Evolutionary conservation across 2,329 filamentous ascomycete species (phyloP).

Genomic region (Proliferodiscus dingleyae): DNA sequence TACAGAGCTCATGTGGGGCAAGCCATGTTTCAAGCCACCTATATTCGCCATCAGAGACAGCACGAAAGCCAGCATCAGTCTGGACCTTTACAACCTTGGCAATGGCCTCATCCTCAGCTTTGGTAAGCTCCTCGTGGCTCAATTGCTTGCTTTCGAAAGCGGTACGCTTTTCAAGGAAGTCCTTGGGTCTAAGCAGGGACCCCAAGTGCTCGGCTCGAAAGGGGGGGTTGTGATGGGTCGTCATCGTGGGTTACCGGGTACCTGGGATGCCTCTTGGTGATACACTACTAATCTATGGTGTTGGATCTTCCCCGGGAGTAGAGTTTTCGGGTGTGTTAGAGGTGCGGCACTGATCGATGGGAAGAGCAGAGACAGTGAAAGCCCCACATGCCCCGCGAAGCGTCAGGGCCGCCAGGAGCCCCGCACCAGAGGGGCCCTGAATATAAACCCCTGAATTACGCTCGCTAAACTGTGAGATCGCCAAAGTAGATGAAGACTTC

Average conservation of each 20-base stretch:
- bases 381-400: not conserved
- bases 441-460: not conserved
- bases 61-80: conserved; percentile 50
- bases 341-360: not conserved
- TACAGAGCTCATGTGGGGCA: not conserved
- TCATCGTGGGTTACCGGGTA: not conserved
- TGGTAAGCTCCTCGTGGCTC: conserved; percentile 37
- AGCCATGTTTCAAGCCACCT: conserved; percentile 11
- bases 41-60: conserved; percentile 57
- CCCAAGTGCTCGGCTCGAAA: conserved; percentile 63
- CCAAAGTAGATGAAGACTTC: not conserved
- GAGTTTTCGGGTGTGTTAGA: not conserved
- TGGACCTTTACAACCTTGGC: conserved; percentile 55
- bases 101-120: conserved; percentile 53
- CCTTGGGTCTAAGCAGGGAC: conserved; percentile 55
- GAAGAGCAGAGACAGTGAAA: not conserved
- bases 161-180: conserved; percentile 51
- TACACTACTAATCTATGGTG: not conserved
- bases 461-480: not conserved
- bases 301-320: not conserved
- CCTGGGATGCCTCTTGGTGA: not conserved
- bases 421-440: not conserved
- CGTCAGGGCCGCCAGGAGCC: not conserved
- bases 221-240: conserved; percentile 32
- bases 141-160: conserved; percentile 48